phyloP scores from a whole-genome alignment of 208 protist species.

The Angomonas ambiguus region DNA sequence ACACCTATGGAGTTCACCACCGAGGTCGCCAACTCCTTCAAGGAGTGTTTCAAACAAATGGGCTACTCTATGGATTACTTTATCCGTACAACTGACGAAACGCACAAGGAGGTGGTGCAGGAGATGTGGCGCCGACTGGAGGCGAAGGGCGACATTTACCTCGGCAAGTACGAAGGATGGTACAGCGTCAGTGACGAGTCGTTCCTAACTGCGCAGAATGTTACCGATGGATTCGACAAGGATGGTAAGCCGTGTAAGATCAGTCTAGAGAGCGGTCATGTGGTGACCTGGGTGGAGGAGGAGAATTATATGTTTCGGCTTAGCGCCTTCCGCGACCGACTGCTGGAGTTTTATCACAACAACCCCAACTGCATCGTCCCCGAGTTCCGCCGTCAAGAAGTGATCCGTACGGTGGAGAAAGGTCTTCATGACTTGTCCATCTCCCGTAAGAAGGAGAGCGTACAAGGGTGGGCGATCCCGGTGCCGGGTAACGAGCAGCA shows the following conservation, averaged over 20 bases:
- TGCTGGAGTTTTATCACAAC: slow-evolving; percentile 84
- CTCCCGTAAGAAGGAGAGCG: slow-evolving; percentile 86
- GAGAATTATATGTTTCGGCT: slow-evolving; percentile 99
- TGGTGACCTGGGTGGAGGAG: slow-evolving; percentile 95
- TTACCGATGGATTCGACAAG: slow-evolving; percentile 84
- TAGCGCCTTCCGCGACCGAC: slow-evolving; percentile 74
- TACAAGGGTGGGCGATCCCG: slow-evolving; percentile 96
- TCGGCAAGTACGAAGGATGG: slow-evolving; percentile 98
- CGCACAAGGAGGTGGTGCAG: slow-evolving; percentile 72
- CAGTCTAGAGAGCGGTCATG: slow-evolving; percentile 89
- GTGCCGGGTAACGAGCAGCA: slow-evolving; percentile 94
- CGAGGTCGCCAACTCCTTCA: slow-evolving; percentile 84
- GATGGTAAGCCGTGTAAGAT: slow-evolving; percentile 89
- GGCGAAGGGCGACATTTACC: slow-evolving; percentile 95
- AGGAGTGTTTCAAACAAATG: slow-evolving; percentile 83
- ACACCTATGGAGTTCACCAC: slow-evolving; percentile 91
- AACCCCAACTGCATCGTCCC: slow-evolving; percentile 91
- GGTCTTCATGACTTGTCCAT: slow-evolving; percentile 95
- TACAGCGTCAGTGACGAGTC: slow-evolving; percentile 98
- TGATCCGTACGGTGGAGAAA: slow-evolving; percentile 80
- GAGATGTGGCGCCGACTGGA: slow-evolving; percentile 89
- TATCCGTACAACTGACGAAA: slow-evolving; percentile 95
- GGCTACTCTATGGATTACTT: slow-evolving; percentile 93
- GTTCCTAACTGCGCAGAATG: slow-evolving; percentile 87
- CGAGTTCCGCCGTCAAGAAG: slow-evolving; percentile 89